These are phyloP conservation scores for Bryoglossum gracile DNA, from an alignment of 495 filamentous ascomycete genomes.

Conservation along the genomic window DNA sequence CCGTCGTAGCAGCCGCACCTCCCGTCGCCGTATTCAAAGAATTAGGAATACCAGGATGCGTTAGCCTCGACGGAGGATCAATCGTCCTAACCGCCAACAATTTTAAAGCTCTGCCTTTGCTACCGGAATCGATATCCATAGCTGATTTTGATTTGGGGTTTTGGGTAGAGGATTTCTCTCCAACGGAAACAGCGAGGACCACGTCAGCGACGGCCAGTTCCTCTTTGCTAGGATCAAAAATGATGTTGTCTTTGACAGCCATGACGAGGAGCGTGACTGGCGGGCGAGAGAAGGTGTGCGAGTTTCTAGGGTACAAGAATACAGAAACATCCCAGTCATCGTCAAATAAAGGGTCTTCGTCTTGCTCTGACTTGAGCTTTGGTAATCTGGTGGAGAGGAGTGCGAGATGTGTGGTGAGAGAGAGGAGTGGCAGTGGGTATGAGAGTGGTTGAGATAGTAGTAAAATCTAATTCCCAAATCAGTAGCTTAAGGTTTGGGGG, in stretches of 20 bases:
- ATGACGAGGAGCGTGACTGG: slow-evolving; percentile 88
- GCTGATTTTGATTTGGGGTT: slow-evolving; percentile 12
- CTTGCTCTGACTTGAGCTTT: slow-evolving; percentile 68
- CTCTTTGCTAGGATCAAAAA: slow-evolving; percentile 86
- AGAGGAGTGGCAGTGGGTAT: slow-evolving; percentile 87
- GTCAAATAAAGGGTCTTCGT: slow-evolving; percentile 96
- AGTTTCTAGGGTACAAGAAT: slow-evolving; percentile 60
- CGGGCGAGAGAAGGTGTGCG: slow-evolving; percentile 40
- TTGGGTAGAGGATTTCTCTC: slow-evolving; percentile 29
- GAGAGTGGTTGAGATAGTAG: slow-evolving; percentile 86
- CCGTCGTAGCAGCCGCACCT: slow-evolving; percentile 27
- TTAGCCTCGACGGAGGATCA: slow-evolving; percentile 63
- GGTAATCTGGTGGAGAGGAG: slow-evolving; percentile 83
- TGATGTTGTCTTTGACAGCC: slow-evolving; percentile 75
- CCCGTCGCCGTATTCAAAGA: slow-evolving; percentile 57
- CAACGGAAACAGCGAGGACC: slow-evolving; percentile 72
- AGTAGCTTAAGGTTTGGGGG: neutral
- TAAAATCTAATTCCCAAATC: slow-evolving; percentile 55
- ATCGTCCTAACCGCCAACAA: slow-evolving; percentile 60
- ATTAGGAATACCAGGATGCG: slow-evolving; percentile 53
- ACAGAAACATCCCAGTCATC: slow-evolving; percentile 89
- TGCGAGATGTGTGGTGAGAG: slow-evolving; percentile 91
- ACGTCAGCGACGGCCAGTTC: slow-evolving; percentile 89
- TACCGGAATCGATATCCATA: slow-evolving; percentile 26
- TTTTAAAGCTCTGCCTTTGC: slow-evolving; percentile 30